These are phyloP conservation scores for Pseudozyma thailandica DNA, from an alignment of 1,284 basidiomycete species.

Conservation along the genomic window DNA sequence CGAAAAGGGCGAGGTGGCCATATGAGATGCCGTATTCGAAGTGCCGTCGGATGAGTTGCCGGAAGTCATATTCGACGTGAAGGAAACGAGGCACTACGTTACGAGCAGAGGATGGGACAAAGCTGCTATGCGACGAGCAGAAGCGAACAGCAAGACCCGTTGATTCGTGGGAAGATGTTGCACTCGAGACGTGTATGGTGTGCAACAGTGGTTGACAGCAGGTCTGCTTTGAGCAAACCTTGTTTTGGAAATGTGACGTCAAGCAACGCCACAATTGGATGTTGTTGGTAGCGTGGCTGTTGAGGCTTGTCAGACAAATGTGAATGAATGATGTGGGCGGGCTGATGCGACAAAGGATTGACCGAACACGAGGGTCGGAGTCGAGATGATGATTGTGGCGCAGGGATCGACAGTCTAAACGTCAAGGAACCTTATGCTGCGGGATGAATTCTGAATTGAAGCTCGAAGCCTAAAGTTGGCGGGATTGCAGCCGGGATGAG, in stretches of 20 bases:
- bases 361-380: neutral
- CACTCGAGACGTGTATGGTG: neutral
- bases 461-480: no score
- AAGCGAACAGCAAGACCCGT: no score
- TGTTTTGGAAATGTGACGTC: neutral
- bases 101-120: no score
- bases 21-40: conserved; percentile 2
- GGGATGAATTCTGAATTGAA: neutral
- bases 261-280: neutral
- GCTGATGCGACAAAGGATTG: neutral
- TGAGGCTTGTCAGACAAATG: neutral
- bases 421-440: conserved; percentile 1
- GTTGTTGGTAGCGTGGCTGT: neutral
- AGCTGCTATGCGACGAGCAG: no score
- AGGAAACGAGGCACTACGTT: no score
- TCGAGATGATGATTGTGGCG: neutral
- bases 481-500: no score
- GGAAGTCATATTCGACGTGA: conserved; percentile 21
- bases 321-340: neutral
- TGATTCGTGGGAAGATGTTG: no score
- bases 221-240: conserved; percentile 1
- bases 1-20: conserved; percentile 27
- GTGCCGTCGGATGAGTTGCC: conserved; percentile 16
- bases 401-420: neutral
- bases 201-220: neutral